Evolutionary conservation across 1,284 basidiomycete genomes (phyloP), one percentile per base, ranked within the genome.

Genomic region (Puccinia novopanici): DNA sequence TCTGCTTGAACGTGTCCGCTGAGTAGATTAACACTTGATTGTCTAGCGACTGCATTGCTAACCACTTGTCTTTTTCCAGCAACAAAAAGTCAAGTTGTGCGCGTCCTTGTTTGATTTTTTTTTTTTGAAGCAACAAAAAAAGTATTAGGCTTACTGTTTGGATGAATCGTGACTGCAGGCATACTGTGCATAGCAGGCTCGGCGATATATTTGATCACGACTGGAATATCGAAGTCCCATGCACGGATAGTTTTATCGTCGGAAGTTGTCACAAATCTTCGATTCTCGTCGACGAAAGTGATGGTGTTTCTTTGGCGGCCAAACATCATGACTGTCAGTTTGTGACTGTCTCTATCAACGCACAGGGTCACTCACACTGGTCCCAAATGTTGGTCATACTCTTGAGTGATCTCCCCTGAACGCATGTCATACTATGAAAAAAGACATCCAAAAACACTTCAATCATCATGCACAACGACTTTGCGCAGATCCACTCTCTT

Each of bases 121-220:
- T 2, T 17, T 54, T 12, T 54, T 54, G 15, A 61, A 37, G 37
- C 8, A 34, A 61, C 1, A 27, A 75, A 74, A 67, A 37, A 59
- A 78, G 10, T 67, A 22, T n/a, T 27, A 90, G 34, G 34, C 93
- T 83, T 86, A 96, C 94, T 92, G 81, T 91, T 94, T 13, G 97
- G 97, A 86, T 98, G 94, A 45, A 95, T 87, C 12, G 94, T 93
- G 54, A 98, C 95, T 22, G 96, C 93, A 15, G 97, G 97, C 95
- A 99, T 98, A 50, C 94, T 97, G 87, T 99, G 95, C 97, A 99
- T 99, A 85, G 94, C 92, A 12, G 97, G 97, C 86, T 99, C 97
- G 45, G 97, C 95, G 82, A 99, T 98, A 86, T 98, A 97, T 87
- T 99, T 99, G 89, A 99, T 98, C 81, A 98, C 95, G 37, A 99